Evolutionary conservation across 73 alveolate genomes (phyloP), one percentile per base, ranked within the genome.

Genomic region (Paramecium pentaurelia): DNA sequence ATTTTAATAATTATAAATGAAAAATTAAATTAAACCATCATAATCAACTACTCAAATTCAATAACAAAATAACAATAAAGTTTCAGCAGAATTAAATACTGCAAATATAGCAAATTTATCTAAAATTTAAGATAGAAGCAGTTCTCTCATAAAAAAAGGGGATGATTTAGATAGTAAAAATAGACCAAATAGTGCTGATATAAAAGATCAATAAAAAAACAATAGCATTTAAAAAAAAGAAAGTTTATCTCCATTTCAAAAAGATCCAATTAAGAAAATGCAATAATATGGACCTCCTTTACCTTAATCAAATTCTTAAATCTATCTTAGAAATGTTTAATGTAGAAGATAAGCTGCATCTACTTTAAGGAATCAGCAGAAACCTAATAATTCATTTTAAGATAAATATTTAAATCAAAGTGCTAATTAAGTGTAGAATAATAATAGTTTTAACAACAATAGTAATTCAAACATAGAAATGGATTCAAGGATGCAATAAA

Each of bases 261-360:
- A 80, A 45, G 75, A 45, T 27, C 75, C 49, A 44, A 40, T 73
- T 16, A 80, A 80, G 25, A 40, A 25, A 49, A 36, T 45, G 34
- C 22, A 20, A 14, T 45, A 40, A 12, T 47, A 80, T 38, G 91
- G 91, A 6, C 91, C 91, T 12, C 73, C 71, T 28, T 12, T 80
- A 10, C 91, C 91, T 42, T 80, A 40, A 47, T 80, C 91, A 6
- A 80, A 36, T n/a, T 80, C 91, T 25, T 27, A 80, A 49, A 12
- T 80, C 25, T 80, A 80, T 80, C 30, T 80, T n/a, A 80, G 91
- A 22, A 80, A 40, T 80, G 91, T 80, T 2, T 47, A 40, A 44
- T 42, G 73, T 36, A 6, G 91, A 80, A 80, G 91, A 80, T 80
- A 80, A 49, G 91, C 91, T 32, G 71, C 91, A 11, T 80, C 91